Conservation (phyloP, 2,329 filamentous ascomycete species). For the Arthroderma sp. region DNA sequence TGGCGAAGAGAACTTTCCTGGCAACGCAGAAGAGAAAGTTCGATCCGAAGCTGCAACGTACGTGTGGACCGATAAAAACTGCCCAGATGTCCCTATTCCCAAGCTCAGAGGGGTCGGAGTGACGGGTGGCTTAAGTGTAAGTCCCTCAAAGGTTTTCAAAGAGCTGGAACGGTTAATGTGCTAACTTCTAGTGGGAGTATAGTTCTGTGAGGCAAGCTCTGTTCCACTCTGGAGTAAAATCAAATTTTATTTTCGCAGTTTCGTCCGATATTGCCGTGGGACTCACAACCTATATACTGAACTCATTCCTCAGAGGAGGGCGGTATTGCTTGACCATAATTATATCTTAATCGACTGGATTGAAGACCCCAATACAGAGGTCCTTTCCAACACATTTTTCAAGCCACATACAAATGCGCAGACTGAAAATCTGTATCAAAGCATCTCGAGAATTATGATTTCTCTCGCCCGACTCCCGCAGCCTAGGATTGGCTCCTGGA, state of each 20-base stretch:
- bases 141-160: neutral
- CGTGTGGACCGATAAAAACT: constrained; percentile 13
- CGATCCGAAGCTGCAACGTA: constrained; percentile 14
- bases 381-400: constrained; percentile 5
- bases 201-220: constrained; percentile 7
- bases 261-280: constrained; percentile 1
- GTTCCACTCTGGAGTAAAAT: constrained; percentile 7
- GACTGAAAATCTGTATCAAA: constrained; percentile 11
- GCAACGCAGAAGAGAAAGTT: constrained; percentile 14
- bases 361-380: constrained; percentile 2
- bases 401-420: constrained; percentile 8
- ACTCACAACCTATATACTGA: neutral
- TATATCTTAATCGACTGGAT: constrained; percentile 11
- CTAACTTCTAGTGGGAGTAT: constrained; percentile 1
- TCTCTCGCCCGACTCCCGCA: constrained; percentile 9
- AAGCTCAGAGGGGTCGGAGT: constrained; percentile 15
- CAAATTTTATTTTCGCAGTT: constrained; percentile 6
- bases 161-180: neutral
- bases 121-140: constrained; percentile 9
- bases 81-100: constrained; percentile 12
- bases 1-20: constrained; percentile 11
- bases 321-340: constrained; percentile 3
- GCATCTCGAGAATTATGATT: constrained; percentile 10
- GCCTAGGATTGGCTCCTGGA: constrained; percentile 14
- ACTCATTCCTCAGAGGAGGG: constrained; percentile 6